Conservation (phyloP, 768 basidiomycete genomes). For the Boletus rubroflammeus region DNA sequence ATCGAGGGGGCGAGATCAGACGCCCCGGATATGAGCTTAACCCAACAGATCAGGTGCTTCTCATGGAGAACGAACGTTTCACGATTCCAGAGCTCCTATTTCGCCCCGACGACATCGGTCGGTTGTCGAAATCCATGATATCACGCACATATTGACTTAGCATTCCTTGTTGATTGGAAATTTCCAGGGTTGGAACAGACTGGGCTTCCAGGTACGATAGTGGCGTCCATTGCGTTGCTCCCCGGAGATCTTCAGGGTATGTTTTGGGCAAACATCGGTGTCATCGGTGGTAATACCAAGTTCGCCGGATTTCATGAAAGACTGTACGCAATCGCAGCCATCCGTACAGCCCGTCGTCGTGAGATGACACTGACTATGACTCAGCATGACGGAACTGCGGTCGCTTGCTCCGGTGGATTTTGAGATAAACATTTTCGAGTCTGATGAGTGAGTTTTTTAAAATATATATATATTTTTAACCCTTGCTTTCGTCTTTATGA, state of each 20-base stretch:
- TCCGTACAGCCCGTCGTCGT: conserved; percentile 12
- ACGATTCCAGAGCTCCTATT: conserved; percentile 91
- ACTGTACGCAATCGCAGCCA: conserved; percentile 52
- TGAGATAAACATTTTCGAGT: conserved; percentile 69
- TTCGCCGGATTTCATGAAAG: conserved; percentile 71
- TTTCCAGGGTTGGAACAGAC: conserved; percentile 70
- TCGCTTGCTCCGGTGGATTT: conserved; percentile 79
- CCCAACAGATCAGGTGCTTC: conserved; percentile 65
- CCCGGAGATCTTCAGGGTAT: conserved; percentile 83
- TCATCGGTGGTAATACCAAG: conserved; percentile 80
- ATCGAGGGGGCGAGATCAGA: conserved; percentile 57
- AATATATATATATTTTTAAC: not conserved
- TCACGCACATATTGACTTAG: conserved; percentile 6
- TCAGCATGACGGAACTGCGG: conserved; percentile 69
- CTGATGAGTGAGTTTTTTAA: conserved; percentile 60
- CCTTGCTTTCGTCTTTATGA: conserved; percentile 11
- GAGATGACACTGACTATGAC: conserved; percentile 14
- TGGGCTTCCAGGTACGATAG: conserved; percentile 74
- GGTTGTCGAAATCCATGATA: conserved; percentile 23
- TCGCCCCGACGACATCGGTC: conserved; percentile 86
- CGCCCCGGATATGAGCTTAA: conserved; percentile 48
- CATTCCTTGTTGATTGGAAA: conserved; percentile 1
- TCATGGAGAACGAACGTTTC: conserved; percentile 91
- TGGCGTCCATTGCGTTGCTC: conserved; percentile 68
- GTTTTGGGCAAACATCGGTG: conserved; percentile 93